Conservation (phyloP, 106 monocot genomes). For the Apostasia shenzhenica region DNA sequence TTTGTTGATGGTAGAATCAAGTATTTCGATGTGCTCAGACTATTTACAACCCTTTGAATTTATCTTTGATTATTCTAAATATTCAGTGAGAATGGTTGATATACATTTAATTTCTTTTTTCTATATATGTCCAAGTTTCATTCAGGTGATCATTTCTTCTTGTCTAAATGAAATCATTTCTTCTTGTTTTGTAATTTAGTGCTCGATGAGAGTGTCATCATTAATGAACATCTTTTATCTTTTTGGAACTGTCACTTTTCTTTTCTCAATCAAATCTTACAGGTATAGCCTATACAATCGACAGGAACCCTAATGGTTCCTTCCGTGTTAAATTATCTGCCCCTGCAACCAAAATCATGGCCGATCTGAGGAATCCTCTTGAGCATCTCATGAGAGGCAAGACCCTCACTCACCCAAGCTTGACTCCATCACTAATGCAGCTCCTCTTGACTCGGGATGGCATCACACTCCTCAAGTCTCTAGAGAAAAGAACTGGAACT, state of each 20-base stretch:
- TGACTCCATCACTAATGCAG: constrained; percentile 30
- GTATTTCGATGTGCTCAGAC: too few species aligned
- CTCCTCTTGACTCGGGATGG: constrained; percentile 59
- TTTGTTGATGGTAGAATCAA: too few species aligned
- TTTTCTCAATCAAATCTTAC: neutral
- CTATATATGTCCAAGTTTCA: too few species aligned
- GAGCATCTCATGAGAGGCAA: constrained; percentile 71
- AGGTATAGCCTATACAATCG: constrained; percentile 38
- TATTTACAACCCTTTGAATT: too few species aligned
- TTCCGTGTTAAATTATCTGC: constrained; percentile 54
- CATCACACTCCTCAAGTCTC: constrained; percentile 27
- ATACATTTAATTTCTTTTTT: too few species aligned
- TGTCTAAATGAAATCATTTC: too few species aligned
- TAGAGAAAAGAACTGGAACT: constrained; percentile 61
- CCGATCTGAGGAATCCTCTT: constrained; percentile 64
- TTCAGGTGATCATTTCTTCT: too few species aligned
- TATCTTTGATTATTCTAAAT: too few species aligned
- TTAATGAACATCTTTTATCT: too few species aligned
- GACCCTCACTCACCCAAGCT: constrained; percentile 39
- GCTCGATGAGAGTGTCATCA: too few species aligned
- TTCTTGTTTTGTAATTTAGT: too few species aligned
- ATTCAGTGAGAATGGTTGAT: neutral
- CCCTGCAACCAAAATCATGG: constrained; percentile 66
- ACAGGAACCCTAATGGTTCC: constrained; percentile 37
- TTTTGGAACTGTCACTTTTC: neutral